phyloP scores from a whole-genome alignment of 192 early-diverging fungal genomes.

The Physocladia obscura region DNA sequence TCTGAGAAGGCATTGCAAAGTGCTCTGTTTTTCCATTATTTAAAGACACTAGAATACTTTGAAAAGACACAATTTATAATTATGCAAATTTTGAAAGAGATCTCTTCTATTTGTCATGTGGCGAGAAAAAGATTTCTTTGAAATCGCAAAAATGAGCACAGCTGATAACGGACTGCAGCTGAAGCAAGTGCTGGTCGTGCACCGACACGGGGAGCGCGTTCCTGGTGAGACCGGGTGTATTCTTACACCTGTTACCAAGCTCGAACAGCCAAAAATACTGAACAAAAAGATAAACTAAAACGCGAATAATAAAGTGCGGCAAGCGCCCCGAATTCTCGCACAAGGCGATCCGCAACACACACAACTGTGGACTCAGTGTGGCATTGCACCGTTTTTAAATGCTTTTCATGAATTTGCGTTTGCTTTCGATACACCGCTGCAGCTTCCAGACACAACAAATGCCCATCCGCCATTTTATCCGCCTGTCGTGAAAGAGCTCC shows the following conservation, averaged over 20 bases:
- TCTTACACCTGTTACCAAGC: background rate
- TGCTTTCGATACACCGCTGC: background rate
- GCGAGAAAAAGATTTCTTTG: background rate
- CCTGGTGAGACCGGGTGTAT: constrained; percentile 7
- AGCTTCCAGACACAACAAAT: background rate
- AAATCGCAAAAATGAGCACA: background rate
- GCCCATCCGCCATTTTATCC: constrained; percentile 15
- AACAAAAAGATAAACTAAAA: too few relatives aligned
- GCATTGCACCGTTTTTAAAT: background rate
- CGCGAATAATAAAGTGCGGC: background rate
- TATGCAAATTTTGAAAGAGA: too few relatives aligned
- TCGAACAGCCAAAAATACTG: too few relatives aligned
- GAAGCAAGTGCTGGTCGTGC: constrained; percentile 17
- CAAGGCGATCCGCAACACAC: background rate
- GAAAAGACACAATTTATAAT: too few relatives aligned
- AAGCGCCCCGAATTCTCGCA: background rate
- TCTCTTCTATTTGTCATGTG: too few relatives aligned
- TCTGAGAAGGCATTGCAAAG: too few relatives aligned
- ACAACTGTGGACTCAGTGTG: background rate
- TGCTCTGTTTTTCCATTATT: too few relatives aligned
- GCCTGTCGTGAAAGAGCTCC: background rate
- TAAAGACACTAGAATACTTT: too few relatives aligned
- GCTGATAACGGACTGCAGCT: background rate
- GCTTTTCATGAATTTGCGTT: background rate
- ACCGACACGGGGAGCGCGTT: constrained; percentile 24